Evolutionary conservation across 1,139 yeast species (phyloP), one percentile per base, ranked within the genome.

Genomic region (Diutina ranongensis): DNA sequence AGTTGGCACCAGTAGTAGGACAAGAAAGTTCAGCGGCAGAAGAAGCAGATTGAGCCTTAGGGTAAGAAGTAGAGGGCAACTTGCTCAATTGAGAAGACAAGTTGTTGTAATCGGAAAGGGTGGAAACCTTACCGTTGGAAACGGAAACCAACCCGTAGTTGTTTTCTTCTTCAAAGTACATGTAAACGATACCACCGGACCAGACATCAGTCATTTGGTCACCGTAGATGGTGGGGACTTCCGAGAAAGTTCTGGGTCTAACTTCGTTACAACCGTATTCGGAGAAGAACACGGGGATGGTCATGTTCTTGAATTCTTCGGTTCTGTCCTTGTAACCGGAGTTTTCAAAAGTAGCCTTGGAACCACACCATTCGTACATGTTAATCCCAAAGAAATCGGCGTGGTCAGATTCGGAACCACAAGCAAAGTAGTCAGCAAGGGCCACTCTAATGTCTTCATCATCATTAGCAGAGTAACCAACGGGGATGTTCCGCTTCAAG

Each of bases 341-440:
- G 3, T 78, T 59, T 45, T 65, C 54, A 74, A 82, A 85, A 47
- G 75, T 69, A 18, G 74, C 60, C 45, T 89, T 83, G 19, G 20
- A n/a, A 54, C 88, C 83, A 64, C 97, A 88, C 97, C 97, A 88
- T 61, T 83, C 87, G 63, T 88, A 88, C 55, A 92, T 83, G 69
- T 89, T 88, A 57, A 89, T 76, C 46, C 96, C 97, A 58, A 85
- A 86, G 65, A 88, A 88, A 60, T 88, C 97, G 16, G 94, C 78
- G 45, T 92, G 80, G 34, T 76, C 80, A 46, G 73, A 81, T 21
- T 62, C 65, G 50, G 71, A 76, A 62, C 92, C 92, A 67, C 95
- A 86, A 58, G 85, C 77, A 63, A 87, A 83, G 70, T 84, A 87
- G 60, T 81, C 80, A 46, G 95, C 95, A 53, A 83, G 74, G 38